These are phyloP conservation scores for Boletellus ananas DNA, from an alignment of 768 basidiomycete genomes.

Conservation along the genomic window DNA sequence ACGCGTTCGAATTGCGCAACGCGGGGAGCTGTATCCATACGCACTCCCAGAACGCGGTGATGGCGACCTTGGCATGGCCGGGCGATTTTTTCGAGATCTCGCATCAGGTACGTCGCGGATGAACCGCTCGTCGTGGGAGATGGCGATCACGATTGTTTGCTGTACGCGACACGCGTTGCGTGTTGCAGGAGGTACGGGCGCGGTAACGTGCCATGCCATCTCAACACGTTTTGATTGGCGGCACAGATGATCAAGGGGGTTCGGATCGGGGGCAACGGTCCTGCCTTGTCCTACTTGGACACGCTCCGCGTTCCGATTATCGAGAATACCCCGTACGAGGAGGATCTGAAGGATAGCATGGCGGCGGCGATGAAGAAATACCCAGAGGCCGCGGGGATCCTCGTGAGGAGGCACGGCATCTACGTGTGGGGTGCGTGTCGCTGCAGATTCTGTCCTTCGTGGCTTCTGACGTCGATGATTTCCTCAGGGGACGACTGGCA, in stretches of 20 bases:
- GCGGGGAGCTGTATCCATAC: constrained; percentile 91
- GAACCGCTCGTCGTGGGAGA: too few relatives aligned
- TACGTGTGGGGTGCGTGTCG: constrained; percentile 76
- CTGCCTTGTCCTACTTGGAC: constrained; percentile 78
- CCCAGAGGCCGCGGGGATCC: constrained; percentile 73
- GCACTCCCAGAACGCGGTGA: constrained; percentile 86
- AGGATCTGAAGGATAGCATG: constrained; percentile 87
- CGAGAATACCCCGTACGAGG: constrained; percentile 87
- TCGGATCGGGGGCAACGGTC: constrained; percentile 68
- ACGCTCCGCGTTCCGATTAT: constrained; percentile 86
- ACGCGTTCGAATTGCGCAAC: constrained; percentile 73
- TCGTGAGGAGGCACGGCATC: constrained; percentile 76
- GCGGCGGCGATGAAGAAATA: constrained; percentile 76
- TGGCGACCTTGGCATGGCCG: constrained; percentile 78
- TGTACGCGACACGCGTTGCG: too few relatives aligned
- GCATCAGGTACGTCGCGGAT: constrained; percentile 54
- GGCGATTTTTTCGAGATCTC: constrained; percentile 73
- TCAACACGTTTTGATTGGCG: too few relatives aligned
- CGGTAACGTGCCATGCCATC: not conserved
- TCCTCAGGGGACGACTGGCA: constrained; percentile 67
- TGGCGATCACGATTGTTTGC: too few relatives aligned
- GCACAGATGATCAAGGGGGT: constrained; percentile 89
- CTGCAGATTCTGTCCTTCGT: not conserved
- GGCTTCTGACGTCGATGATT: constrained; percentile 5
- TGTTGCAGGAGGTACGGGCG: not conserved